A percentile compares a stretch with the other conserved stretches of the same genome.
These are phyloP conservation scores for Entomortierella chlamydospora DNA, from an alignment of 192 early-diverging fungal genomes.

Conservation along the genomic window DNA sequence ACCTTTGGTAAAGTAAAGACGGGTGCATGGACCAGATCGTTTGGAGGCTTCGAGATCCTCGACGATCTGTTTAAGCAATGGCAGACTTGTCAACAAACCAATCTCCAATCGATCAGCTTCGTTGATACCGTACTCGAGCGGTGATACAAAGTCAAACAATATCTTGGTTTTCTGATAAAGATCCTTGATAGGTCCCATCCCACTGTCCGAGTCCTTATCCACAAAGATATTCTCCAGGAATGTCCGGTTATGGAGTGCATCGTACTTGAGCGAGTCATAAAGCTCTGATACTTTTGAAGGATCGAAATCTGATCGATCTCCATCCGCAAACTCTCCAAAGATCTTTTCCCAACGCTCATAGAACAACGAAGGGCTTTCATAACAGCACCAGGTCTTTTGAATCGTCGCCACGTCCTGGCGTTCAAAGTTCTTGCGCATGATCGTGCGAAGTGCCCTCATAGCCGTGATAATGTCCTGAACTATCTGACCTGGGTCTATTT, in stretches of 20 bases:
- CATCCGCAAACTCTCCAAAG: slow-evolving; percentile 84
- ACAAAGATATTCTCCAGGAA: slow-evolving; percentile 85
- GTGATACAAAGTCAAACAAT: slow-evolving; percentile 94
- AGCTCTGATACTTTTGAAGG: slow-evolving; percentile 92
- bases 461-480: slow-evolving; percentile 78
- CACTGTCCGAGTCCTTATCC: slow-evolving; percentile 35
- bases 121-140: slow-evolving; percentile 92
- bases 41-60: slow-evolving; percentile 74
- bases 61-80: slow-evolving; percentile 83
- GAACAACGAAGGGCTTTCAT: slow-evolving; percentile 86
- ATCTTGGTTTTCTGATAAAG: slow-evolving; percentile 86
- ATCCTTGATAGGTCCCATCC: slow-evolving; percentile 57
- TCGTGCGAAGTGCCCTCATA: slow-evolving; percentile 71
- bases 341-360: slow-evolving; percentile 98
- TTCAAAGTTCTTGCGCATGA: slow-evolving; percentile 86
- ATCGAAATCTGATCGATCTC: slow-evolving; percentile 65
- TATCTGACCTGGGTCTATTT: slow-evolving; percentile 57
- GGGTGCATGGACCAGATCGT: slow-evolving; percentile 63
- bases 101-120: slow-evolving; percentile 87
- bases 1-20: slow-evolving; percentile 97
- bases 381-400: slow-evolving; percentile 91
- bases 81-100: slow-evolving; percentile 80
- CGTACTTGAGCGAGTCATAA: slow-evolving; percentile 98
- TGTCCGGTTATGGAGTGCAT: slow-evolving; percentile 92
- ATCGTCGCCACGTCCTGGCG: slow-evolving; percentile 66